Conservation (phyloP, 805 yeast species). For the Candida takata region DNA sequence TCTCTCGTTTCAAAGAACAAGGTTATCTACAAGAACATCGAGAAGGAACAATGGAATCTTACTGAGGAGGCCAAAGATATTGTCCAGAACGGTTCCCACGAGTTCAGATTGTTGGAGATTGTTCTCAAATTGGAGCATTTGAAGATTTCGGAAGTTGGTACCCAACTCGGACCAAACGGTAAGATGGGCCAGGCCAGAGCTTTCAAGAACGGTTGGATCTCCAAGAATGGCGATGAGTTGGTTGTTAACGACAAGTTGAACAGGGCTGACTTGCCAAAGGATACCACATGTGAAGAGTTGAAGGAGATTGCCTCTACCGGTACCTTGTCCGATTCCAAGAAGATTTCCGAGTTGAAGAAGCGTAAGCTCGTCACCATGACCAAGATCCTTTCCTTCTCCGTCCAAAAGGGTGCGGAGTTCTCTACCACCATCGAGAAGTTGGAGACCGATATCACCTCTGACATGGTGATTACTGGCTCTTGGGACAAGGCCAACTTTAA, state of each 20-base stretch:
- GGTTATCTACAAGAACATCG: conserved; percentile 66
- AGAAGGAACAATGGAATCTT: conserved; percentile 67
- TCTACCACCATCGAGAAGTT: conserved; percentile 70
- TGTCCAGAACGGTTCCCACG: conserved; percentile 80
- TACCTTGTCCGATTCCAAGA: conserved; percentile 52
- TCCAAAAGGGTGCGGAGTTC: conserved; percentile 79
- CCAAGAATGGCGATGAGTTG: conserved; percentile 77
- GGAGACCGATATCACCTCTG: conserved; percentile 92
- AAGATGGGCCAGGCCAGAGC: conserved; percentile 95
- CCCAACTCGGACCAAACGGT: conserved; percentile 76
- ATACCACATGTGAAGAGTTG: conserved; percentile 60
- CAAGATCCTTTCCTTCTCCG: conserved; percentile 68
- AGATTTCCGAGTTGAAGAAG: conserved; percentile 80
- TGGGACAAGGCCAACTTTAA: conserved; percentile 86
- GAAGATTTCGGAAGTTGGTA: conserved; percentile 67
- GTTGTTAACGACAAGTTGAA: conserved; percentile 47
- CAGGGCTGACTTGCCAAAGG: conserved; percentile 45
- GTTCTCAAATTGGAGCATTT: conserved; percentile 69
- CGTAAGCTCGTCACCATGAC: conserved; percentile 74
- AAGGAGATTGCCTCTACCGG: conserved; percentile 51
- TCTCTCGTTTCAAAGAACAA: conserved; percentile 81
- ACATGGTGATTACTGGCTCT: conserved; percentile 76
- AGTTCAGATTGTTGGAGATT: conserved; percentile 73
- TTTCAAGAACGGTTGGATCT: conserved; percentile 94
- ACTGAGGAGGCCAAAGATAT: conserved; percentile 81